These are phyloP conservation scores for Thermoascus crustaceus DNA, from an alignment of 2,329 filamentous ascomycete genomes.

Conservation along the genomic window DNA sequence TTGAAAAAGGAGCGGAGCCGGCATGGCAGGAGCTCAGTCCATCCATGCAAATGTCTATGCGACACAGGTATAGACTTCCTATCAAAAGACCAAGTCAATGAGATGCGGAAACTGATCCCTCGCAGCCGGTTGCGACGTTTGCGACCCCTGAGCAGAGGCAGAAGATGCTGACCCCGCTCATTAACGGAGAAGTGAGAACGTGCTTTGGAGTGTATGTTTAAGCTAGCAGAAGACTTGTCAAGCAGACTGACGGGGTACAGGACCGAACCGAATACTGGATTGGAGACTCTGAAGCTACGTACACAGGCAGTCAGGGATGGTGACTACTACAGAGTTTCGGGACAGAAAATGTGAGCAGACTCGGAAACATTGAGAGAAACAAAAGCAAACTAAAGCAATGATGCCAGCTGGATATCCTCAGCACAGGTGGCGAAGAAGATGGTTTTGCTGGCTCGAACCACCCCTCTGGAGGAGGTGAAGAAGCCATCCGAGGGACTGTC, in stretches of 20 bases:
- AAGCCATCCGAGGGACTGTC: constrained; percentile 70
- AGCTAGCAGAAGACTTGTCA: background rate
- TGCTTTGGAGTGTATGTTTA: constrained; percentile 62
- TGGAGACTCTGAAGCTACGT: constrained; percentile 65
- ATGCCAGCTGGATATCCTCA: constrained; percentile 63
- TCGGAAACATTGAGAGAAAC: background rate
- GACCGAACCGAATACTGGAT: constrained; percentile 72
- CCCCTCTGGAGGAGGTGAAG: constrained; percentile 55
- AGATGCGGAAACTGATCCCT: background rate
- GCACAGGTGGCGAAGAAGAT: constrained; percentile 76
- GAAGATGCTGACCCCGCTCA: constrained; percentile 60
- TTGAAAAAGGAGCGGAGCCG: constrained; percentile 54
- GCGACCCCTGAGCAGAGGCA: constrained; percentile 57
- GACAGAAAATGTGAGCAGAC: constrained; percentile 59
- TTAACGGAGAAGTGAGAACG: constrained; percentile 61
- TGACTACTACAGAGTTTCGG: constrained; percentile 57
- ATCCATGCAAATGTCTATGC: constrained; percentile 49
- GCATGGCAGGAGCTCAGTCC: constrained; percentile 60
- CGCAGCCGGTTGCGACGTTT: constrained; percentile 58
- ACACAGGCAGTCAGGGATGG: constrained; percentile 57
- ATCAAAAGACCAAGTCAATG: background rate
- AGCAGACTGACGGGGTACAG: constrained; percentile 10
- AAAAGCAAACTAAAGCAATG: constrained; percentile 5
- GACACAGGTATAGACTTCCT: constrained; percentile 49
- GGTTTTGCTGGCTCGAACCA: constrained; percentile 73